Base-by-base conservation (phyloP, 2,329 filamentous ascomycete species). In the Paecilomyces niveus region DNA sequence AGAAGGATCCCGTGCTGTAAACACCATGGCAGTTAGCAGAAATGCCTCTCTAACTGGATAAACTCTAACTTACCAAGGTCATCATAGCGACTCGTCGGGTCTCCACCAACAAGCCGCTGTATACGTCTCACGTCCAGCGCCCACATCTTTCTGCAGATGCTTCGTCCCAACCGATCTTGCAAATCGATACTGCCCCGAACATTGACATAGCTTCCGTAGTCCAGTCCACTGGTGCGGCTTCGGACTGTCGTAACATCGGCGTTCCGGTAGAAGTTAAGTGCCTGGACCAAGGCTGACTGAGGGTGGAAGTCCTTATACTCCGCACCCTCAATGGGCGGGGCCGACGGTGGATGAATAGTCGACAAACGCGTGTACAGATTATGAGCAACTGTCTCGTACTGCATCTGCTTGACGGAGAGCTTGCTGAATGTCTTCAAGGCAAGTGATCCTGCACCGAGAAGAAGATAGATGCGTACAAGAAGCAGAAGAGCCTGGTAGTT, bases 341-440 rank as follows among this genome's bases (percentile, higher is more conserved):
- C 73, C 26, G 72, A 67, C 54, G 75, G 71, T 35, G 78, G 78
- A 59, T 81, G 78, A 22, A 80, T 72, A 1, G 75, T 76, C 29
- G 76, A 74, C 49, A 81, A 71, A 21, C 78, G 76, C 0, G 78
- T 79, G 61, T 77, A 76, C 11, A 80, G 65, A 49, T 77, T 74
- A 65, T 80, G 78, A 6, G 76, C 74, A 52, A 80, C 73, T 18
- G 74, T 76, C 62, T 80, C 77, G 62, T 73, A 77, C 64, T 81
- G 78, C 59, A 80, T 63, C 56, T 81, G 78, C 62, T 80, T 81
- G 55, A 80, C 70, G 15, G 75, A 76, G 18, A 81, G 71, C 58
- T 73, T 75, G 60, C 70, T 68, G 63, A 80, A 80, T 10, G 70
- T 72, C 49, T 70, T 73, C 62, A 80, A 65, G n/a, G 78, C 78